Evolutionary conservation across 805 yeast species (phyloP).

Genomic region (Pichia scutulata): DNA sequence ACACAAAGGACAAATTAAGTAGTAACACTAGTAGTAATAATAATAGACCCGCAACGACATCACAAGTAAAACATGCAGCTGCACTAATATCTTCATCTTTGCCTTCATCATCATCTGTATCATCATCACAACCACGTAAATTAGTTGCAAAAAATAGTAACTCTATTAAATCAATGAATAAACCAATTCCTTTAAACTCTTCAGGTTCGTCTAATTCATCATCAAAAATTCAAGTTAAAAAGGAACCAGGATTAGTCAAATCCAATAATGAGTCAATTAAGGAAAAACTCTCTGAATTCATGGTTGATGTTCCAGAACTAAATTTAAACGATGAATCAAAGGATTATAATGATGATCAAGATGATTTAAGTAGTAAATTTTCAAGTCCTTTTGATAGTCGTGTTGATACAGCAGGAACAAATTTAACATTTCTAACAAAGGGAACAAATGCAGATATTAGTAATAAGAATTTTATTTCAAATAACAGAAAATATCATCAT

Average conservation of each 20-base stretch:
- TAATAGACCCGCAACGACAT: not conserved
- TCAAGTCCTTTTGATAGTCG: constrained; percentile 9
- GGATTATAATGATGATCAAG: not conserved
- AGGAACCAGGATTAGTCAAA: not conserved
- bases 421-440: constrained; percentile 5
- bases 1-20: not conserved
- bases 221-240: not conserved
- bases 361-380: constrained; percentile 3
- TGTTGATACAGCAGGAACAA: constrained; percentile 8
- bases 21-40: not conserved
- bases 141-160: not conserved
- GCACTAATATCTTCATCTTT: not conserved
- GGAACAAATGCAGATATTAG: not conserved
- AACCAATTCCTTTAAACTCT: not conserved
- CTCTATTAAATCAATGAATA: not conserved
- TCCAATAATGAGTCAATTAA: not conserved
- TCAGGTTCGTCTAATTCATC: not conserved
- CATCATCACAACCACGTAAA: not conserved
- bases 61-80: not conserved
- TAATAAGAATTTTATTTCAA: not conserved
- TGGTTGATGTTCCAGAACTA: constrained; percentile 6
- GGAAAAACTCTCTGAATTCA: not conserved
- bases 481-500: too few species aligned
- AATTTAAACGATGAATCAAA: not conserved
- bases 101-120: not conserved